Evolutionary conservation across 1,139 yeast genomes (phyloP), one percentile per base, ranked within the genome.

Genomic region (Yamadazyma atmosphaerica): DNA sequence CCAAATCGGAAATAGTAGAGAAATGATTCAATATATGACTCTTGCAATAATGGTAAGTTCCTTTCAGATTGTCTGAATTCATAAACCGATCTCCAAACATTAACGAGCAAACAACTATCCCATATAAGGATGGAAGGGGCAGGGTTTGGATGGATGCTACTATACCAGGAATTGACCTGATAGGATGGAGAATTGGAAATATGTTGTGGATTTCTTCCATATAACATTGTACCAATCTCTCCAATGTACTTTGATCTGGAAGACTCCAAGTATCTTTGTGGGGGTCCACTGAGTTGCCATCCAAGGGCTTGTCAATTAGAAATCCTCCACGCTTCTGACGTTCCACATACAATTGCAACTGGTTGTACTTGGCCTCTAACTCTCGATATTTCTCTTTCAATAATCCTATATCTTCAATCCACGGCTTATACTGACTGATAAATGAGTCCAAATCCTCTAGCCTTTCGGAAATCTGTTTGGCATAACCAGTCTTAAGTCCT

Each of bases 401-500:
- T 33, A 19, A 34, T 13, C 34, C 33, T 14, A 38, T 45, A 4
- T 16, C 21, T 24, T 44, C 49, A 10, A 31, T 14, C 18, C 36
- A 37, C 17, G 31, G 37, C 29, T 32, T 27, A 10, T 21, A 29
- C 29, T 50, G 47, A 30, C 35, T 19, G 3, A 47, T 32, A 27
- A 47, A 30, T 12, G 33, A 35, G 25, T 46, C 47, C 34, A 56
- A 44, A 18, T 44, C 44, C 10, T 41, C 39, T 25, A 56, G 40
- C 17, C 18, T 11, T n/a, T 30, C 33, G 11, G 25, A 19, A 3
- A 30, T 19, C n/a, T 30, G 33, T 19, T 51, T 54, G 4, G 65
- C 65, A 35, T 60, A 60, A 7, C 65, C 65, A 2, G 58, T 49
- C 37, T 55, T 57, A 35, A 60, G 47, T 15, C 65, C 65, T 2